A percentile compares a stretch with the other conserved stretches of the same genome.
Evolutionary conservation across 371 early-diverging fungal genomes (phyloP).

Genomic region (Cokeromyces recurvatus): DNA sequence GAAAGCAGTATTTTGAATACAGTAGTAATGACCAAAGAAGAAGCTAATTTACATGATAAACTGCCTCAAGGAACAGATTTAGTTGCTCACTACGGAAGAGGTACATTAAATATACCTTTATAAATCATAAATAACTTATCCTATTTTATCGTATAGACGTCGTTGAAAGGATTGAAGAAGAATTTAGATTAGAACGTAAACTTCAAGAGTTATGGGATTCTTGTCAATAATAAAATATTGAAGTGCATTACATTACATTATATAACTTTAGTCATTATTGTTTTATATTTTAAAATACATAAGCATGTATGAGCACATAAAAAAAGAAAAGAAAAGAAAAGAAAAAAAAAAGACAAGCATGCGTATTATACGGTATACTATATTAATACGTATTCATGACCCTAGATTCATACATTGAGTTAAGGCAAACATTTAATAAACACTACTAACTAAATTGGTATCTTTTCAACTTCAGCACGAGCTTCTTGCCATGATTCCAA

Average conservation of each 20-base stretch:
- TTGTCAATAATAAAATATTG: neutral
- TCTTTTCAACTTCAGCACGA: constrained; percentile 56
- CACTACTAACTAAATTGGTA: constrained; percentile 54
- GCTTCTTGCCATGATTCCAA: constrained; percentile 62
- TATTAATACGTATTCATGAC: too few relatives aligned
- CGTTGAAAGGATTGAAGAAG: constrained; percentile 8
- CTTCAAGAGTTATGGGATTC: constrained; percentile 15
- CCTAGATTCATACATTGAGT: too few relatives aligned
- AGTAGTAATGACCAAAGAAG: constrained; percentile 76
- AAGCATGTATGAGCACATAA: neutral
- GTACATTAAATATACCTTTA: neutral
- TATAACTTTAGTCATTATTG: too few relatives aligned
- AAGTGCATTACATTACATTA: too few relatives aligned
- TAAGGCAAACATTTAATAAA: too few relatives aligned
- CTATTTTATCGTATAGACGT: neutral
- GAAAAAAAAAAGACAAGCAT: too few relatives aligned
- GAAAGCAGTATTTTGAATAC: constrained; percentile 70
- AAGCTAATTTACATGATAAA: constrained; percentile 62
- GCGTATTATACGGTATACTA: too few relatives aligned
- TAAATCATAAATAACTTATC: neutral
- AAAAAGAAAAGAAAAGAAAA: neutral
- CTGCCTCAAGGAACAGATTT: constrained; percentile 26
- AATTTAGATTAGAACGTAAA: constrained; percentile 12
- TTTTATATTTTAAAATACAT: constrained; percentile 15
- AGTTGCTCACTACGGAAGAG: constrained; percentile 29